Evolutionary conservation across 2,329 filamentous ascomycete species (phyloP).

Genomic region (Ilyonectria mors-panacis): DNA sequence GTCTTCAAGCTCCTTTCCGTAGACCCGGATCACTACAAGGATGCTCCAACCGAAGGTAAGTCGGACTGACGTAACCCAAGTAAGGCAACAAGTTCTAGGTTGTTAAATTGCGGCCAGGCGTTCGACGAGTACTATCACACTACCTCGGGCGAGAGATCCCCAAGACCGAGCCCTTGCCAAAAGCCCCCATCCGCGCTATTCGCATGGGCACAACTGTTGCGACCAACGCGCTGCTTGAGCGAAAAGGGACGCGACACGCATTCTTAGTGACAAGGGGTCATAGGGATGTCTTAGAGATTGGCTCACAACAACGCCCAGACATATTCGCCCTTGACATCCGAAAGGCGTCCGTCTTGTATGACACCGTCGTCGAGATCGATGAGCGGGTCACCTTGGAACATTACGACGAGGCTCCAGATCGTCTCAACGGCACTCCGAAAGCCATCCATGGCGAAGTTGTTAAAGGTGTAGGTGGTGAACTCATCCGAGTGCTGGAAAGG

Average conservation of each 20-base stretch:
- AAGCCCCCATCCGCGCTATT: slow-evolving; percentile 70
- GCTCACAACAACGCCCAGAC: slow-evolving; percentile 79
- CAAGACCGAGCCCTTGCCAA: slow-evolving; percentile 51
- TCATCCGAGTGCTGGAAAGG: slow-evolving; percentile 74
- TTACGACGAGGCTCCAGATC: slow-evolving; percentile 77
- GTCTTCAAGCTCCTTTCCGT: slow-evolving; percentile 54
- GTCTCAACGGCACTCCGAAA: slow-evolving; percentile 61
- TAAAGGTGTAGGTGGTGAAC: slow-evolving; percentile 76
- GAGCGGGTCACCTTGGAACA: slow-evolving; percentile 81
- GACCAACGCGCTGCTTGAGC: slow-evolving; percentile 77
- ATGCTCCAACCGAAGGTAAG: slow-evolving; percentile 75
- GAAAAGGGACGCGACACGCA: slow-evolving; percentile 79
- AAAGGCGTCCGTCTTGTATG: slow-evolving; percentile 78
- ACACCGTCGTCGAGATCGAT: slow-evolving; percentile 78
- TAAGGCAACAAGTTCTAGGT: background rate
- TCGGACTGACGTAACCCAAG: background rate
- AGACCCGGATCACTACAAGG: slow-evolving; percentile 78
- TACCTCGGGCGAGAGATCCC: slow-evolving; percentile 41
- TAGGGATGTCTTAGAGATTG: slow-evolving; percentile 79
- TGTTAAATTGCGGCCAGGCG: slow-evolving; percentile 6
- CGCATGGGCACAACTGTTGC: slow-evolving; percentile 85
- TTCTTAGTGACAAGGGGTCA: slow-evolving; percentile 81
- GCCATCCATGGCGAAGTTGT: slow-evolving; percentile 68
- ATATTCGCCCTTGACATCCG: slow-evolving; percentile 81
- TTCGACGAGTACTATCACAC: slow-evolving; percentile 27